Conservation (phyloP, 2,329 filamentous ascomycete species). For the Aspergillus ustus region DNA sequence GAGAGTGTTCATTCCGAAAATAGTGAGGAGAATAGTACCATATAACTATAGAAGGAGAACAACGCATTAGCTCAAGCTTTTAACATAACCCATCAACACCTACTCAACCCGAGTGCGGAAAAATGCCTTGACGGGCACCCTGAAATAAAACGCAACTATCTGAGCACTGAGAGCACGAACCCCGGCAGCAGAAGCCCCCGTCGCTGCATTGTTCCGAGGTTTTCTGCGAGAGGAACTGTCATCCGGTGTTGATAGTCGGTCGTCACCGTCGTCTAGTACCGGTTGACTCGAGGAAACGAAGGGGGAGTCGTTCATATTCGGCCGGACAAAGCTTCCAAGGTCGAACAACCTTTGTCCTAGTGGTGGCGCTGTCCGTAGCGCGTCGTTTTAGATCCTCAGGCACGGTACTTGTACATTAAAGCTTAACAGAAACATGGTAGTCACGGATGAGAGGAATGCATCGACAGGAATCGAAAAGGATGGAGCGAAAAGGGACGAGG, state of each 20-base stretch:
- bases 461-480: neutral
- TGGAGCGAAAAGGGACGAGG: neutral
- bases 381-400: neutral
- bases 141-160: slow-evolving; percentile 86
- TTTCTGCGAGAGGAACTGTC: slow-evolving; percentile 41
- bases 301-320: neutral
- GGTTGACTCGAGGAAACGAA: slow-evolving; percentile 2
- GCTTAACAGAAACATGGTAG: neutral
- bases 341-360: no score
- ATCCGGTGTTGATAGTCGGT: slow-evolving; percentile 19
- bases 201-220: slow-evolving; percentile 63
- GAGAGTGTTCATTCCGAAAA: neutral
- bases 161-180: slow-evolving; percentile 84
- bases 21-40: slow-evolving; percentile 43
- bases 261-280: slow-evolving; percentile 21
- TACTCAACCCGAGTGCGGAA: slow-evolving; percentile 91
- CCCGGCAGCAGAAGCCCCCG: slow-evolving; percentile 81
- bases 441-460: neutral
- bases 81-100: slow-evolving; percentile 11
- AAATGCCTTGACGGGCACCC: slow-evolving; percentile 89
- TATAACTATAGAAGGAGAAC: slow-evolving; percentile 47
- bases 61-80: neutral
- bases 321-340: neutral
- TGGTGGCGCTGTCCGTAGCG: no score
- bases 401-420: neutral